Percentiles rank a stretch among this genome's conserved stretches.
phyloP scores from a whole-genome alignment of 371 early-diverging fungal species.

The Coelomomyces lativittatus region DNA sequence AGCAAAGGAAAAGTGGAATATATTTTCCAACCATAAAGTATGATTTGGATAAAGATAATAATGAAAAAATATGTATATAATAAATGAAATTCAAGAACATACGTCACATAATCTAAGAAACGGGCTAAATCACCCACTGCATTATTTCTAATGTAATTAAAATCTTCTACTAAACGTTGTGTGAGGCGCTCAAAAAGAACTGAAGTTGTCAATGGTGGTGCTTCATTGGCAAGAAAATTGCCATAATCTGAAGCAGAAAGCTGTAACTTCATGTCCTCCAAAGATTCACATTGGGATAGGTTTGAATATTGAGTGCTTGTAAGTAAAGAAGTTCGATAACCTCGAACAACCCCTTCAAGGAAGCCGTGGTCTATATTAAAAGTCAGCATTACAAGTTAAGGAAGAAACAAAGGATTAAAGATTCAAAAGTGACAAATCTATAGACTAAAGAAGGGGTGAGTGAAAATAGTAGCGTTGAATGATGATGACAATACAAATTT shows the following conservation, averaged over 20 bases:
- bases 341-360: slow-evolving; percentile 84
- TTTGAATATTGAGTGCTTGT: slow-evolving; percentile 66
- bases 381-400: slow-evolving; percentile 17
- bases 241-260: slow-evolving; percentile 89
- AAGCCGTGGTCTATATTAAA: slow-evolving; percentile 84
- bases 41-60: too few species aligned
- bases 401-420: too few species aligned
- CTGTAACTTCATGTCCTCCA: slow-evolving; percentile 84
- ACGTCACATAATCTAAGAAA: slow-evolving; percentile 91
- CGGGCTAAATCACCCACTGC: slow-evolving; percentile 62
- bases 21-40: too few species aligned
- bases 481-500: too few species aligned
- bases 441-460: too few species aligned
- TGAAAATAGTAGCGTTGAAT: too few species aligned
- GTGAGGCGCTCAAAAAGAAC: slow-evolving; percentile 69
- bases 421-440: too few species aligned
- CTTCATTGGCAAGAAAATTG: slow-evolving; percentile 77
- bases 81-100: slow-evolving; percentile 8
- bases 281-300: slow-evolving; percentile 91
- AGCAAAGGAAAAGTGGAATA: too few species aligned
- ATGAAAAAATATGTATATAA: not conserved
- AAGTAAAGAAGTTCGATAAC: slow-evolving; percentile 74
- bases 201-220: slow-evolving; percentile 84
- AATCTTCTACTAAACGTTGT: slow-evolving; percentile 75
- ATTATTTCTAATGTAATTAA: slow-evolving; percentile 71